Evolutionary conservation across 116 monocot genomes (phyloP).

Genomic region (Posidonia oceanica): DNA sequence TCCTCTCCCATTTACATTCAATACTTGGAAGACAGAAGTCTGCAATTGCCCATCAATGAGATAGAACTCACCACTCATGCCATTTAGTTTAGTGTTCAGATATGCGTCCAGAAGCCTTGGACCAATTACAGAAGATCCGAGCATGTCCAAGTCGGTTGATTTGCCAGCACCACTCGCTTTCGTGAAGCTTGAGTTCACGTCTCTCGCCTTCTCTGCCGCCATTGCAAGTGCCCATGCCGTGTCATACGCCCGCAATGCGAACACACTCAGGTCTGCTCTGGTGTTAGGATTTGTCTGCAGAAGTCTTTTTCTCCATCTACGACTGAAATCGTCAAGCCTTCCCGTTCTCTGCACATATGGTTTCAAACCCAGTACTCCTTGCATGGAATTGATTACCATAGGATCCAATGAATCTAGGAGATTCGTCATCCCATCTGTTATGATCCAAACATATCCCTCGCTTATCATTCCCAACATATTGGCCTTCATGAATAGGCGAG

Average conservation of each 20-base stretch:
- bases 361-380: conserved; percentile 39
- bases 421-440: conserved; percentile 29
- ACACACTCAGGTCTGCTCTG: conserved; percentile 11
- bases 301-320: conserved; percentile 27
- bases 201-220: conserved; percentile 28
- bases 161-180: neutral
- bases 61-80: conserved; percentile 20
- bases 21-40: conserved; percentile 19
- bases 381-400: conserved; percentile 19
- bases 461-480: conserved; percentile 36
- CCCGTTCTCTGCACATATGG: conserved; percentile 20
- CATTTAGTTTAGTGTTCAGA: conserved; percentile 13
- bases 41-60: conserved; percentile 24
- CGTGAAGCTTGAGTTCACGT: neutral
- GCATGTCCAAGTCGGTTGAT: neutral
- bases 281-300: conserved; percentile 17
- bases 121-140: conserved; percentile 19
- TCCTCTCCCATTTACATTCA: conserved; percentile 21
- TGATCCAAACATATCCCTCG: conserved; percentile 53
- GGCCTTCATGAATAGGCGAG: conserved; percentile 31
- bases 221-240: conserved; percentile 42
- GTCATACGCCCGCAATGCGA: conserved; percentile 46
- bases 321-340: conserved; percentile 10
- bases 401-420: conserved; percentile 12
- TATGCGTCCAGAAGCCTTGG: conserved; percentile 18